These are phyloP conservation scores for Neotropicomus parvogracilis DNA, from an alignment of 1,284 basidiomycete species.

Conservation along the genomic window DNA sequence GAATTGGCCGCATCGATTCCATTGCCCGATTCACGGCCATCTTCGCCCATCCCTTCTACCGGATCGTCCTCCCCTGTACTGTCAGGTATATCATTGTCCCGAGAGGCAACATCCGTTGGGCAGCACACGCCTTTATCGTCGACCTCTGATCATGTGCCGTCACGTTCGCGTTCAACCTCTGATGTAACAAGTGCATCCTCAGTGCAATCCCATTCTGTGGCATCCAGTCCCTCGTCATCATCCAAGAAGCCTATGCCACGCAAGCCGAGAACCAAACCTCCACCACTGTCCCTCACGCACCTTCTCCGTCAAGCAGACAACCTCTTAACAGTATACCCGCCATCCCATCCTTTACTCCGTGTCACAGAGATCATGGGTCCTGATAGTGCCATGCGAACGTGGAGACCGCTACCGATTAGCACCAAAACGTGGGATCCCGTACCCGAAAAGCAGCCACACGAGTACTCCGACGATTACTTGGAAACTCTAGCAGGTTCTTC, in stretches of 20 bases:
- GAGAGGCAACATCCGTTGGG: conserved; percentile 1
- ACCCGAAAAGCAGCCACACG: conserved; percentile 13
- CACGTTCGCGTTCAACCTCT: conserved; percentile 5
- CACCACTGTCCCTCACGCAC: conserved; percentile 37
- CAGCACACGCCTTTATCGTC: conserved; percentile 2
- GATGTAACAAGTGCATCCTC: not conserved
- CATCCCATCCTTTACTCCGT: conserved; percentile 42
- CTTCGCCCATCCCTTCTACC: conserved; percentile 9
- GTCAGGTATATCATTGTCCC: not conserved
- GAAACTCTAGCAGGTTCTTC: conserved; percentile 61
- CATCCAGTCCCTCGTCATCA: conserved; percentile 30
- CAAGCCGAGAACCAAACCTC: conserved; percentile 21
- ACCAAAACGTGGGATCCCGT: not conserved
- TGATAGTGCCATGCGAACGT: conserved; percentile 47
- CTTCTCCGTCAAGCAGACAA: conserved; percentile 45
- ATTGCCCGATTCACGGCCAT: conserved; percentile 21
- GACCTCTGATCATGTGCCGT: not conserved
- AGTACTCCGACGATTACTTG: conserved; percentile 47
- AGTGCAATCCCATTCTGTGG: not conserved
- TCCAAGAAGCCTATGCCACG: not conserved
- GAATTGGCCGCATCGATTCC: conserved; percentile 20
- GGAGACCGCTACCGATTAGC: conserved; percentile 20
- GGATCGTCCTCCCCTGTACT: not conserved
- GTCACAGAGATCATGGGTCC: conserved; percentile 69
- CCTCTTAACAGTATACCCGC: conserved; percentile 43